Evolutionary conservation across 495 filamentous ascomycete species (phyloP).

Genomic region (Stereocaulon alpinum): DNA sequence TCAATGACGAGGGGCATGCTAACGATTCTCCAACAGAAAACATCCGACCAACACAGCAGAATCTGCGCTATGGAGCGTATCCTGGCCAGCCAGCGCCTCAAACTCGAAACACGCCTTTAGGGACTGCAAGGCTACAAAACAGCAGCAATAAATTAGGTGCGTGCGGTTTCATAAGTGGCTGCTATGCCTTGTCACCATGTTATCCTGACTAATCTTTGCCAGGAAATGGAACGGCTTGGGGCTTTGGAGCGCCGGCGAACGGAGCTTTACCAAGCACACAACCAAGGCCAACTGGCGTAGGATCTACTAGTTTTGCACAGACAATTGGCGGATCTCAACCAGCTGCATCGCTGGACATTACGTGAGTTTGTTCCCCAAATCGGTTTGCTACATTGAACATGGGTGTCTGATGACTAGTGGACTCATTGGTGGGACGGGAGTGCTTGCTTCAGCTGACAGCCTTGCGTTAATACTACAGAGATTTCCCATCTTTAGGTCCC

Average conservation of each 20-base stretch:
- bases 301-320: constrained; percentile 68
- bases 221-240: constrained; percentile 64
- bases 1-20: constrained; percentile 2
- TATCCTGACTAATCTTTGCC: constrained; percentile 27
- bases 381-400: background rate
- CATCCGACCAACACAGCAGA: constrained; percentile 10
- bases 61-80: constrained; percentile 12
- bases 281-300: constrained; percentile 48
- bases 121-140: constrained; percentile 61
- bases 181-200: background rate
- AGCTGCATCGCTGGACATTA: constrained; percentile 62
- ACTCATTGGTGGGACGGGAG: background rate
- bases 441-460: constrained; percentile 4
- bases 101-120: constrained; percentile 45
- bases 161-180: constrained; percentile 12
- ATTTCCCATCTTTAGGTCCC: constrained; percentile 75
- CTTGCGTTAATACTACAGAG: constrained; percentile 39
- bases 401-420: background rate
- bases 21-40: constrained; percentile 6
- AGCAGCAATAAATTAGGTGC: constrained; percentile 62
- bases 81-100: constrained; percentile 50
- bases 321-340: constrained; percentile 69
- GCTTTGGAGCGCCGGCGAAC: constrained; percentile 65
- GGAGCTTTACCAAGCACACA: constrained; percentile 50
- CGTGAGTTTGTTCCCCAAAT: constrained; percentile 48